A percentile compares a stretch with the other conserved stretches of the same genome.
Conservation (phyloP, 352 stramenopile genomes). For the Pythium biforme region DNA sequence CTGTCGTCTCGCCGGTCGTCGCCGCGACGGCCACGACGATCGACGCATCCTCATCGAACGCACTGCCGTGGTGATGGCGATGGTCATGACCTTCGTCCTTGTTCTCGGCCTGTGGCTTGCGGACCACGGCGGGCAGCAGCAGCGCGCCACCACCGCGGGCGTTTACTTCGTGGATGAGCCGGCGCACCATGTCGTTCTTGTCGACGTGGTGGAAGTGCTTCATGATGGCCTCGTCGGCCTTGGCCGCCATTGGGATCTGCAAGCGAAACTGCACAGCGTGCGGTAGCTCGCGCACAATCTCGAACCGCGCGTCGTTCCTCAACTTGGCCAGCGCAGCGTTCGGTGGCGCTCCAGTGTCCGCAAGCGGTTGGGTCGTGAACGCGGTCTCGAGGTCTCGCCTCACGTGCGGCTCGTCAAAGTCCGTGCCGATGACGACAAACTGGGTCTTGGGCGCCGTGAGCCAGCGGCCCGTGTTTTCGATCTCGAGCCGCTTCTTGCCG, state of each 20-base stretch:
- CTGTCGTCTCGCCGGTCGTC: constrained; percentile 34
- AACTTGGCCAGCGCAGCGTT: constrained; percentile 32
- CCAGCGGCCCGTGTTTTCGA: constrained; percentile 62
- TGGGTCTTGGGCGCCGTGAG: constrained; percentile 61
- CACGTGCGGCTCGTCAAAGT: constrained; percentile 36
- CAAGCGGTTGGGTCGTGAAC: constrained; percentile 17
- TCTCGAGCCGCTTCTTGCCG: constrained; percentile 62
- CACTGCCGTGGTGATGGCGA: constrained; percentile 11
- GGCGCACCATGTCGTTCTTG: constrained; percentile 62
- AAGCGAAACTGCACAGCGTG: constrained; percentile 48
- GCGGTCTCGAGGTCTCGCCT: constrained; percentile 30
- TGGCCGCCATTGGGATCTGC: constrained; percentile 43
- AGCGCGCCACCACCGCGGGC: constrained; percentile 46
- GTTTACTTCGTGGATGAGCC: constrained; percentile 64
- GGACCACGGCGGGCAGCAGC: constrained; percentile 24
- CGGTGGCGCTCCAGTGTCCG: neutral
- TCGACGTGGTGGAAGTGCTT: constrained; percentile 74
- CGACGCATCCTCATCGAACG: constrained; percentile 21
- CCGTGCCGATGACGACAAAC: constrained; percentile 64
- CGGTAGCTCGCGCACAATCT: constrained; percentile 28
- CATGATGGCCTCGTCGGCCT: constrained; percentile 60
- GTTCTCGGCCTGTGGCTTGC: neutral
- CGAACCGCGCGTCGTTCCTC: constrained; percentile 48
- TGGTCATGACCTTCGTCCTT: neutral
- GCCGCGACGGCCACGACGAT: constrained; percentile 45